Evolutionary conservation across 1,139 yeast species (phyloP).

Genomic region (Taphrina flavorubra): DNA sequence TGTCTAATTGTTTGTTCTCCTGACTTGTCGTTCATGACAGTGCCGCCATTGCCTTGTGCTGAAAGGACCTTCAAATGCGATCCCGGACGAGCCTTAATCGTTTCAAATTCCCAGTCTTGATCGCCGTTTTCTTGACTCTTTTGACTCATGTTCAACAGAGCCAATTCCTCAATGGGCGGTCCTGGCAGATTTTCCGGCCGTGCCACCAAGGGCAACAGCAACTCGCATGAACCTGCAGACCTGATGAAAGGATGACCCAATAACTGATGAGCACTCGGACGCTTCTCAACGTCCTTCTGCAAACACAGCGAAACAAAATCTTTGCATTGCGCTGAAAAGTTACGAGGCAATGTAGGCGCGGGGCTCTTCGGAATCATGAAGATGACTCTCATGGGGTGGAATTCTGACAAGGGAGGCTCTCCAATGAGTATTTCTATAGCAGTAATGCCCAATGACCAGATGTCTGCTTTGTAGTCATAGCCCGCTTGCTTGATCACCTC

Average conservation of each 20-base stretch:
- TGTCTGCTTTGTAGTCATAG: constrained; percentile 85
- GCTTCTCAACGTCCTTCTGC: constrained; percentile 62
- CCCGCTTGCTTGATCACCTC: constrained; percentile 90
- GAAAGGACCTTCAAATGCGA: background rate
- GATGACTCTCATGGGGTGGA: constrained; percentile 82
- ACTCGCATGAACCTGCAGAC: constrained; percentile 51
- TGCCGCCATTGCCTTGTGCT: background rate
- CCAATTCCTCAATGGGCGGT: background rate
- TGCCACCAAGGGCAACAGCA: background rate
- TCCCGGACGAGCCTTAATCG: constrained; percentile 5
- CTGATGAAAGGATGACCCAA: constrained; percentile 65
- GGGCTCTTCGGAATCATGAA: constrained; percentile 61
- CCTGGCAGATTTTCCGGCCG: background rate
- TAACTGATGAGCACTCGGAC: constrained; percentile 64
- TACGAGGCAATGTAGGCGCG: constrained; percentile 60
- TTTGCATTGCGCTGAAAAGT: constrained; percentile 59
- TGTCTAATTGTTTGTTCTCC: background rate
- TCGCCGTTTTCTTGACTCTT: background rate
- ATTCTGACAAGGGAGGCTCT: constrained; percentile 76
- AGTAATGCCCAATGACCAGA: constrained; percentile 95
- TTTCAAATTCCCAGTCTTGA: constrained; percentile 21
- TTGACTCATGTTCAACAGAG: background rate
- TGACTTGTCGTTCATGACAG: background rate
- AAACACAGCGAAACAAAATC: constrained; percentile 73
- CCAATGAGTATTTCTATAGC: constrained; percentile 83